phyloP scores from a whole-genome alignment of 805 yeast species.

The Candida maesae region DNA sequence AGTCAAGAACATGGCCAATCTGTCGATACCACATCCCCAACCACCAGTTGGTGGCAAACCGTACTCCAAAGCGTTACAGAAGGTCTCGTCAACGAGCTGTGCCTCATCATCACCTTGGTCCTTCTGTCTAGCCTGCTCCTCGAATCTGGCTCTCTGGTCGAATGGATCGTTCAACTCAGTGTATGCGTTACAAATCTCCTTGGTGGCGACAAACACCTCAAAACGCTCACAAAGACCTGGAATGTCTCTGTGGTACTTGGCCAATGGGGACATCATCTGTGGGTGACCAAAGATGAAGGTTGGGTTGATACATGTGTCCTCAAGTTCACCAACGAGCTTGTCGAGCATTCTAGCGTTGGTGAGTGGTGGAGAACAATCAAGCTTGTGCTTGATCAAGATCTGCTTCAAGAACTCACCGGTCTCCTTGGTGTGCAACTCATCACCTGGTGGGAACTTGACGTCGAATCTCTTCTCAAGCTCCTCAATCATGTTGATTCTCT shows the following conservation, averaged over 20 bases:
- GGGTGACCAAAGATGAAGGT: slow-evolving; percentile 98
- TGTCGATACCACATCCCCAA: slow-evolving; percentile 99
- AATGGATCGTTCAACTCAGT: slow-evolving; percentile 99
- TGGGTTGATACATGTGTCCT: slow-evolving; percentile 92
- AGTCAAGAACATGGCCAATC: slow-evolving; percentile 97
- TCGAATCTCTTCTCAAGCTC: slow-evolving; percentile 83
- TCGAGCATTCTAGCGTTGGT: slow-evolving; percentile 99
- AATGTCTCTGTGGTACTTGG: slow-evolving; percentile 86
- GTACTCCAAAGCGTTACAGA: slow-evolving; percentile 96
- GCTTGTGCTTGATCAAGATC: slow-evolving; percentile 69
- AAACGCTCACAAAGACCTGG: slow-evolving; percentile 98
- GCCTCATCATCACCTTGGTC: slow-evolving; percentile 99
- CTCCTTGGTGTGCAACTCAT: slow-evolving; percentile 88
- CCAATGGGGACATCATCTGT: slow-evolving; percentile 99
- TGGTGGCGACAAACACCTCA: slow-evolving; percentile 97
- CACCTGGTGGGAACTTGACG: slow-evolving; percentile 94
- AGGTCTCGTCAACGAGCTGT: slow-evolving; percentile 91
- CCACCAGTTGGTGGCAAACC: slow-evolving; percentile 99
- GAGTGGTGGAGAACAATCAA: slow-evolving; percentile 86
- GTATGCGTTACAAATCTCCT: slow-evolving; percentile 97
- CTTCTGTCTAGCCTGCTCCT: slow-evolving; percentile 98
- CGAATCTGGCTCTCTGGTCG: slow-evolving; percentile 95
- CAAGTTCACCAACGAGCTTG: slow-evolving; percentile 94
- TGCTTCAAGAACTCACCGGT: slow-evolving; percentile 87
- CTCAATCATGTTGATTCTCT: slow-evolving; percentile 96